phyloP scores from a whole-genome alignment of 768 basidiomycete genomes.

The Pulveroboletus sp. region DNA sequence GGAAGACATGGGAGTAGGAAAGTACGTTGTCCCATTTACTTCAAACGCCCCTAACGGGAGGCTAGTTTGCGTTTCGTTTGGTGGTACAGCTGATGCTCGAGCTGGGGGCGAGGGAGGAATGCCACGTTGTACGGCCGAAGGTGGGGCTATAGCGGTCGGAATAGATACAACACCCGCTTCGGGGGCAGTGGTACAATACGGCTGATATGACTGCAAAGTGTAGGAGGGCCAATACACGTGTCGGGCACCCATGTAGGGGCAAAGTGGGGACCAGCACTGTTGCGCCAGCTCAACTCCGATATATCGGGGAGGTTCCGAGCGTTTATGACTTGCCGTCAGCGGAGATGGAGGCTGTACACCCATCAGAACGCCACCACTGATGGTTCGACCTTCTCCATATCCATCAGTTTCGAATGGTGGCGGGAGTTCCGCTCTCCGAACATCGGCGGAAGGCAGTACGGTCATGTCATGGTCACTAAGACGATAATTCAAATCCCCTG shows the following conservation, averaged over 20 bases:
- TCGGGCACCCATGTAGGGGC: neutral
- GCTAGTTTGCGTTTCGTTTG: neutral
- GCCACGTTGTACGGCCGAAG: conserved; percentile 1
- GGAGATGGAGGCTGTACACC: conserved; percentile 11
- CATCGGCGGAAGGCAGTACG: conserved; percentile 17
- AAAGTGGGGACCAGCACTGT: conserved; percentile 28
- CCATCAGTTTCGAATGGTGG: conserved; percentile 4
- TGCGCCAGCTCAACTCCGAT: conserved; percentile 29
- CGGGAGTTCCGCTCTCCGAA: conserved; percentile 5
- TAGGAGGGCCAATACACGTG: conserved; percentile 14
- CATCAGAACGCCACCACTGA: conserved; percentile 25
- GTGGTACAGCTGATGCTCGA: neutral
- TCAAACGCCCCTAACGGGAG: conserved; percentile 20
- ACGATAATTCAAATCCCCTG: neutral
- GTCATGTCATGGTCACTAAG: conserved; percentile 21
- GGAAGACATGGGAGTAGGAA: conserved; percentile 7
- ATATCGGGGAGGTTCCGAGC: conserved; percentile 23
- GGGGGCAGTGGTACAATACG: conserved; percentile 29
- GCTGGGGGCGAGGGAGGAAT: neutral
- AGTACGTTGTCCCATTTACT: conserved; percentile 30
- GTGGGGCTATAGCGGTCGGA: neutral
- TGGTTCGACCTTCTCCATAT: conserved; percentile 17
- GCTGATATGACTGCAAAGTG: conserved; percentile 16
- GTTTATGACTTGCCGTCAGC: neutral
- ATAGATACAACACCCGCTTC: conserved; percentile 7